Conservation (phyloP, 1,284 basidiomycete genomes). For the Gymnopus androsaceus region DNA sequence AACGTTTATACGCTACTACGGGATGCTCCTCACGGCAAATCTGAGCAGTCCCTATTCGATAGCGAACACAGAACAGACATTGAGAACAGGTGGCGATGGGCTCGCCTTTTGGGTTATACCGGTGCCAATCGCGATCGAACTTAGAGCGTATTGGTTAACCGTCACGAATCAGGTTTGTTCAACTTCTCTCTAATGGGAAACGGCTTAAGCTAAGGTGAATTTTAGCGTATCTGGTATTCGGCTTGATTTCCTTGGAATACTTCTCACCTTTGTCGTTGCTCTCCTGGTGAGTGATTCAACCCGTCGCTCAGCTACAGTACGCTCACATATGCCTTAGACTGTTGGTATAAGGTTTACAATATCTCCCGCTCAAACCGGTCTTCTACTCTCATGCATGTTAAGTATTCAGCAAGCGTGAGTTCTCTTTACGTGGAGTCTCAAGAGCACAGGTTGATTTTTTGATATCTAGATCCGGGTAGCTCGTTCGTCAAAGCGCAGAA, state of each 20-base stretch:
- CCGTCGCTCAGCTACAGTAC: too few species aligned
- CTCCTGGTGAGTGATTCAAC: too few species aligned
- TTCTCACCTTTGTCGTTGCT: constrained; percentile 79
- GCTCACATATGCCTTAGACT: too few species aligned
- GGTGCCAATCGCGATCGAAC: background rate
- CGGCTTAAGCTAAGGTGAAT: constrained; percentile 12
- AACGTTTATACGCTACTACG: constrained; percentile 70
- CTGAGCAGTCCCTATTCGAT: constrained; percentile 69
- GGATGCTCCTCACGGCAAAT: constrained; percentile 79
- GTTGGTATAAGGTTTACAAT: constrained; percentile 75
- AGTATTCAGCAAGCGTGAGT: constrained; percentile 64
- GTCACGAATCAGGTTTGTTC: constrained; percentile 68
- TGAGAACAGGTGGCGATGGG: constrained; percentile 64
- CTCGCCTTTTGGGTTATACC: background rate
- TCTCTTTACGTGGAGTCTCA: constrained; percentile 11
- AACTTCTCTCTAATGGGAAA: constrained; percentile 11
- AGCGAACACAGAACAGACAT: constrained; percentile 81
- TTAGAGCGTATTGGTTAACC: constrained; percentile 84
- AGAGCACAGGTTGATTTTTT: background rate
- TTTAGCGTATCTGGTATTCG: constrained; percentile 83
- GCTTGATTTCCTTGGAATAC: constrained; percentile 80
- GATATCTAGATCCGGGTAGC: constrained; percentile 70
- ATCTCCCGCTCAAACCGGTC: constrained; percentile 77
- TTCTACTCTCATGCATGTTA: constrained; percentile 77
- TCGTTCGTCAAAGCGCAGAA: constrained; percentile 82